Base-by-base conservation (phyloP, 2,329 filamentous ascomycete genomes). In the Penicillium sp. region DNA sequence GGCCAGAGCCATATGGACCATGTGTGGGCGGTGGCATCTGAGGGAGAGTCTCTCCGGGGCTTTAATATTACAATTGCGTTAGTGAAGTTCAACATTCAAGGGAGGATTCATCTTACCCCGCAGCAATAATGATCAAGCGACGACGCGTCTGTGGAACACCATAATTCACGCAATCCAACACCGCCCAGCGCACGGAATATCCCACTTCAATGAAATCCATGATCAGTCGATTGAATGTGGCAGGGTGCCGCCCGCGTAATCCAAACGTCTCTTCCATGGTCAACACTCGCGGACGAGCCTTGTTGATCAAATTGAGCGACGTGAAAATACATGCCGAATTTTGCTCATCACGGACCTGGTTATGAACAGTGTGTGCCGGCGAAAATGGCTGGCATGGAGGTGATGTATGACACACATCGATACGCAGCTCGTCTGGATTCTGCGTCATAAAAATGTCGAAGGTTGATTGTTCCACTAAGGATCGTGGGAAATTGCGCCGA, bases 231-330 rank as follows among this genome's bases (percentile, higher is more conserved):
- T 82, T 78, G 47, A 92, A 87, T 52, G 83, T 86, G 0, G 77
- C 72, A 11, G 75, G 71, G 54, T 88, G 85, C 0, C 78, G 72
- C 0, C 81, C 73, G 23, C 83, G 71, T 1, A 96, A 81, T 0
- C 90, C 91, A 52, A 85, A 87, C 0, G 91, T 93, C 67, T 96
- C 89, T 65, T 96, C 92, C 0, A 96, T 76, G 0, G 91, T 96
- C 1, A 91, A 83, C 0, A 95, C 68, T 0, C 91, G 81, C 0
- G 92, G 91, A 0, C 80, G 82, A 0, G 82, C 71, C 35, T 82
- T 81, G 5, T 81, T 73, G 0, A 93, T 74, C 0, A 92, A 71
- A 3, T 81, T 72, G 1, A 78, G 74, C 0, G 81, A 70, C 0
- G 75, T 75, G 44, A 82, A 81, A 0, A 82, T 73, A 0, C 81